Base-by-base conservation (phyloP, 805 yeast genomes). In the Candida gorgasii region DNA sequence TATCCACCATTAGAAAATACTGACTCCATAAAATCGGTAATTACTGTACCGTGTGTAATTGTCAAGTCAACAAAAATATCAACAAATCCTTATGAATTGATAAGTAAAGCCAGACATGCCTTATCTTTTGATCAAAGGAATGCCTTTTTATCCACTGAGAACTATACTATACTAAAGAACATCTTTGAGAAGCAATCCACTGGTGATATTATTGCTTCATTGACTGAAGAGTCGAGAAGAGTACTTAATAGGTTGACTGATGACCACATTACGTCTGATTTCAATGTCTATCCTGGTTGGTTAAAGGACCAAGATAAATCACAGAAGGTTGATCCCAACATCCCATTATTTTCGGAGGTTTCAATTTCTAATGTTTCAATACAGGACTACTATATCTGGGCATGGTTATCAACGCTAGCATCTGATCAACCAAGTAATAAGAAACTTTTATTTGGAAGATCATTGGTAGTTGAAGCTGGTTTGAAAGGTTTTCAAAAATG, bases 341-440 rank as follows among this genome's bases (percentile, higher is more conserved):
- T 68, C n/a, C 74, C 74, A 1, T 49, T 62, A 24, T 67, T 51
- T 64, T 73, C 65, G 28, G 64, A 62, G 42, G 57, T 66, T 14
- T 47, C 57, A 34, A 67, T 86, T 8, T 66, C 78, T 7, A 75
- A 86, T 45, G 83, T 86, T 1, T 75, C 86, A 5, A 79, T 89
- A 14, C 95, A 87, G 60, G 96, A 89, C 60, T 89, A 85, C 60
- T 89, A 83, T 55, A 86, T 88, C 20, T 89, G 96, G 96, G 78
- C 96, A 0, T 89, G 96, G 96, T 69, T 88, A 55, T 79, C 89
- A 1, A 76, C 89, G 2, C 58, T 88, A 17, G 87, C 87, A 0
- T 73, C 81, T 23, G 96, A 89, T 57, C 85, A 86, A 55, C 78
- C 89, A 0, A 70, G 75, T 23, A 61, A 69, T 17, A 80, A 80